These are phyloP conservation scores for Neurospora sp. DNA, from an alignment of 495 filamentous ascomycete genomes.

Conservation along the genomic window DNA sequence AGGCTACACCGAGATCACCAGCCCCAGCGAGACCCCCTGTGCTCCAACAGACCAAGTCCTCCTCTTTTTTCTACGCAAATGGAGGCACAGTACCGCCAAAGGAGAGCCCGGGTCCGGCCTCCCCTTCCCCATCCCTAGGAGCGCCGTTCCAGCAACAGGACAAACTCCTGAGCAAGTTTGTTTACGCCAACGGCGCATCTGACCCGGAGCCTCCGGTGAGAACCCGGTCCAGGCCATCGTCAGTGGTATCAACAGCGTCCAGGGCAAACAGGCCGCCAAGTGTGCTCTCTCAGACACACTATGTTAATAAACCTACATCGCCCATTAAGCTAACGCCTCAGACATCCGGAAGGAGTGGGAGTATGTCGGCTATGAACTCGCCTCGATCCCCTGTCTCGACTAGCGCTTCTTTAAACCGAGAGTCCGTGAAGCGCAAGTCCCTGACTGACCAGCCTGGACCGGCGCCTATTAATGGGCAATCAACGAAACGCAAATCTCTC, in stretches of 20 bases:
- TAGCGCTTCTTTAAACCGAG: not conserved
- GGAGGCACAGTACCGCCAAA: conserved; percentile 25
- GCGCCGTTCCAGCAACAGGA: conserved; percentile 21
- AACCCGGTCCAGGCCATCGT: conserved; percentile 20
- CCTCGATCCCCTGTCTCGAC: conserved; percentile 9
- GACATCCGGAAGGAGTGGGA: conserved; percentile 11
- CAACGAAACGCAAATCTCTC: conserved; percentile 2
- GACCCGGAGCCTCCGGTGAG: conserved; percentile 22
- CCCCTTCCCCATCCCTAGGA: conserved; percentile 25
- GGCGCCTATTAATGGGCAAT: not conserved
- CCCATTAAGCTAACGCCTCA: conserved; percentile 31
- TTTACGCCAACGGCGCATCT: conserved; percentile 58
- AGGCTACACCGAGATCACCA: conserved; percentile 38
- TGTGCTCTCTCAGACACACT: conserved; percentile 8
- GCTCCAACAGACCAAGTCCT: conserved; percentile 20
- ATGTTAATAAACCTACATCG: conserved; percentile 30
- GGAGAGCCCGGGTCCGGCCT: conserved; percentile 11
- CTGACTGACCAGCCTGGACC: not conserved
- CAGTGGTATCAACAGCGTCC: conserved; percentile 31
- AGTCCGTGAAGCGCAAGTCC: conserved; percentile 1
- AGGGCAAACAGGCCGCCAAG: conserved; percentile 21
- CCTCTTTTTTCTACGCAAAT: conserved; percentile 51
- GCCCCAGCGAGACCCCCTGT: conserved; percentile 7
- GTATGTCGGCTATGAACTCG: conserved; percentile 5
- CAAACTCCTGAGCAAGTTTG: conserved; percentile 50